A percentile compares a stretch with the other conserved stretches of the same genome.
These are phyloP conservation scores for Daldinia caldariorum DNA, from an alignment of 495 filamentous ascomycete species.

Conservation along the genomic window DNA sequence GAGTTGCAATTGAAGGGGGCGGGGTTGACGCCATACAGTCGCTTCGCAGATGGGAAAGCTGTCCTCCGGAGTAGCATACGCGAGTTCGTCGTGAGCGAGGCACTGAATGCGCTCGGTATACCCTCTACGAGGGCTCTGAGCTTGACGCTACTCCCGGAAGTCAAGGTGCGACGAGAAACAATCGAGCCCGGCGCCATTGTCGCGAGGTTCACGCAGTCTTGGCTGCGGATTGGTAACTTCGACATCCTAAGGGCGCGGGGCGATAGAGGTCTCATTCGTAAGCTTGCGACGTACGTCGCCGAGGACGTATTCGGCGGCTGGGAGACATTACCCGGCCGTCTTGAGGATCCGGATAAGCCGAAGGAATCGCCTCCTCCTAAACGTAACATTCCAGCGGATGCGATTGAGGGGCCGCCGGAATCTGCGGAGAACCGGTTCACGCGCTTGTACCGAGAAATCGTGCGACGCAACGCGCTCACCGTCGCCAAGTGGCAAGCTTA, in stretches of 20 bases:
- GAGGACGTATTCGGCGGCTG: constrained; percentile 88
- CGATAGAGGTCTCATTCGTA: constrained; percentile 75
- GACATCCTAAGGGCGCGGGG: constrained; percentile 84
- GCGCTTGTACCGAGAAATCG: constrained; percentile 87
- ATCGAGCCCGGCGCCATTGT: constrained; percentile 96
- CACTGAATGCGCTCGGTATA: constrained; percentile 82
- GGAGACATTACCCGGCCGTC: constrained; percentile 74
- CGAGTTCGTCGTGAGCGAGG: constrained; percentile 92
- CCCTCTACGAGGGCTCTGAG: constrained; percentile 88
- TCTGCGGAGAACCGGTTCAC: constrained; percentile 85
- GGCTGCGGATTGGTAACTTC: constrained; percentile 94
- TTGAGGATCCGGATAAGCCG: constrained; percentile 57
- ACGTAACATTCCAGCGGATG: constrained; percentile 63
- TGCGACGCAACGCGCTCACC: constrained; percentile 83
- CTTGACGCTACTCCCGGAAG: constrained; percentile 76
- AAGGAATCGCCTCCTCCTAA: constrained; percentile 47
- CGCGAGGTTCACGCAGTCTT: constrained; percentile 86
- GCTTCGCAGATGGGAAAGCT: constrained; percentile 97
- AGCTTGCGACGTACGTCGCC: constrained; percentile 80
- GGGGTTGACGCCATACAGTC: constrained; percentile 90
- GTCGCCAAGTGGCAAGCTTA: constrained; percentile 97
- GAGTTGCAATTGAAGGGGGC: constrained; percentile 96
- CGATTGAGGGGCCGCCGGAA: constrained; percentile 69
- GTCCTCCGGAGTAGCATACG: constrained; percentile 90
- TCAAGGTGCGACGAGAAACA: constrained; percentile 78